Evolutionary conservation across 148 eudicot species (phyloP), one percentile per base, ranked within the genome.

Genomic region (Nyssa sinensis): DNA sequence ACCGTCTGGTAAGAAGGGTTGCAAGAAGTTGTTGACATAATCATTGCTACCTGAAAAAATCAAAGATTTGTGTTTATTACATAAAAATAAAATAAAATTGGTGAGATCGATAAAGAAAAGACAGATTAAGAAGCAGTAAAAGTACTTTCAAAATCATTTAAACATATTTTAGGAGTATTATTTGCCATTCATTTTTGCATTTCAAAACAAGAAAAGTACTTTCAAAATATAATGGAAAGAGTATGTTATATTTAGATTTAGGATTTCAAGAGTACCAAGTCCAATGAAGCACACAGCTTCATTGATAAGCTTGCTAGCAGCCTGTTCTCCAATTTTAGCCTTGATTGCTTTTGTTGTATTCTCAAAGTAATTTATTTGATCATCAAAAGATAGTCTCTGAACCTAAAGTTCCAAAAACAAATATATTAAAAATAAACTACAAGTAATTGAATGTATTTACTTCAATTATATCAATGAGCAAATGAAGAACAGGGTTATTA

Each of bases 1-100:
- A 17, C 88, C 86, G n/a, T 87, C 93, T 7, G 89, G 75, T 73
- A 94, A 74, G 75, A 94, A 94, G 49, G 97, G 95, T 72, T 94
- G 98, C 80, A 94, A 81, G 75, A 67, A 94, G 74, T 94, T 94
- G 83, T 94, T 94, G 34, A 94, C 93, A 74, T 94, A 94, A 59
- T 94, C 98, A 73, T 94, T 94, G 86, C 97, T 92, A 44, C 98
- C 97, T 93, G 88, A 62, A 51, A 44, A 44, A 14, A 44, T 41
- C 14, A n/a, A n/a, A n/a, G n/a, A n/a, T n/a, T n/a, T n/a, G n/a
- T n/a, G n/a, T n/a, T n/a, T n/a, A n/a, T n/a, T n/a, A n/a, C n/a
- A n/a, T n/a, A n/a, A n/a, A n/a, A n/a, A n/a, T n/a, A n/a, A n/a
- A n/a, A n/a, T n/a, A n/a, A n/a, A n/a, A 9, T 41, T 4, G 47